Evolutionary conservation across 805 yeast species (phyloP), one percentile per base, ranked within the genome.

Genomic region (Metschnikowia dekortorum): DNA sequence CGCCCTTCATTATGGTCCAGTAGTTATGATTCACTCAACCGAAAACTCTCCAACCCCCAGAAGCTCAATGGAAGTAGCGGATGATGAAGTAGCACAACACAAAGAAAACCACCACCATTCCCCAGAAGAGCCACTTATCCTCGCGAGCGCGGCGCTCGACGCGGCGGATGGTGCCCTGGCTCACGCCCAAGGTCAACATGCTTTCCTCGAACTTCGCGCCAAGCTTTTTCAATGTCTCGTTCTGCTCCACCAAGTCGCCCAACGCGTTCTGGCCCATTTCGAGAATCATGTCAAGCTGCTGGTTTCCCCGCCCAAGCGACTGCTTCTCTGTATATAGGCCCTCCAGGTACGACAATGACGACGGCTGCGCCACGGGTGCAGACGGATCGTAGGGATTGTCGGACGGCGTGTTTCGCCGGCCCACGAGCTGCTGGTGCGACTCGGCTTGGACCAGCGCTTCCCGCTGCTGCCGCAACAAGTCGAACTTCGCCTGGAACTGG

Each of bases 211-310:
- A 75, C 55, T 76, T 80, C 39, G 74, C 68, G 55, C 85, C 89
- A 31, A 92, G 75, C 51, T 74, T 73, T 50, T 77, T 71, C 50
- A 92, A 74, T 30, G 84, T 76, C 60, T 84, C 85, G 65, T 89
- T 88, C 64, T 94, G 97, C 43, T 85, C 90, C 16, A 87, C 85
- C 22, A 94, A 73, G 62, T 91, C 96, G 46, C 87, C 95, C 56
- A 89, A 80, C 1, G 96, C 89, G 44, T 79, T 78, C 53, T 86
- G 81, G 2, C 97, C 98, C 85, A 89, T 86, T 61, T 88, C 97
- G 39, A 94, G 66, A 39, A 94, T 89, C 56, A 88, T 89, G 64
- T 94, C 99, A 53, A 94, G 71, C 63, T 89, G 96, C 48, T 83
- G 83, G 39, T 87, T 83, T 0, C 96, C 90, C 50, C 87, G 73